Evolutionary conservation across 805 yeast species (phyloP), one percentile per base, ranked within the genome.

Genomic region (Nakazawaea siamensis): DNA sequence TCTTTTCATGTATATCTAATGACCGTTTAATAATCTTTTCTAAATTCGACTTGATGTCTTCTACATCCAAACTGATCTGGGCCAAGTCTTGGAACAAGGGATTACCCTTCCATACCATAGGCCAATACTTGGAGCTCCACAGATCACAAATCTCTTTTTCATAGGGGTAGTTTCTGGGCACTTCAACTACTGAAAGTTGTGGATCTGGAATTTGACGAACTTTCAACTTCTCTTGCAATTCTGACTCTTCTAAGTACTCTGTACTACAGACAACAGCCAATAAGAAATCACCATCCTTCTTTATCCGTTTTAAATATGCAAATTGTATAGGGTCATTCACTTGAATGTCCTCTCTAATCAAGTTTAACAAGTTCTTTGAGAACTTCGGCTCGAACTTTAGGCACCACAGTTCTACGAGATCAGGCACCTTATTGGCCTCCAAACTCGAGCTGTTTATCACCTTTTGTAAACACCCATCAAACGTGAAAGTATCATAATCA

Each of bases 51-150:
- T 48, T 47, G 33, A 75, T 76, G 18, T 50, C 50, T 0, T 46
- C 58, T 33, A 73, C 61, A 41, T 82, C 71, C 35, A 77, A 60
- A 2, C 46, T 47, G 16, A 76, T 62, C 6, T 72, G 75, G 19
- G 79, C 75, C 26, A 85, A 55, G 21, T 70, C 70, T 48, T 82
- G 92, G 40, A 77, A 75, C 45, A 76, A 66, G 0, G 95, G 94
- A 49, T 88, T 86, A 0, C 97, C 97, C 45, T 87, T 78, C 97
- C 97, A 92, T 26, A 85, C 67, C 35, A 85, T 58, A 0, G 97
- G 97, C 98, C 97, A 90, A 44, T 68, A 71, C 13, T 59, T 44
- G 4, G 54, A 37, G 2, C 87, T 70, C 96, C 96, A 88, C 27
- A 62, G 60, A 1, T 55, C 39, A 16, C 80, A 69, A 12, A 74